Evolutionary conservation across 2,329 filamentous ascomycete species (phyloP).

Genomic region (Cercospora zeina): DNA sequence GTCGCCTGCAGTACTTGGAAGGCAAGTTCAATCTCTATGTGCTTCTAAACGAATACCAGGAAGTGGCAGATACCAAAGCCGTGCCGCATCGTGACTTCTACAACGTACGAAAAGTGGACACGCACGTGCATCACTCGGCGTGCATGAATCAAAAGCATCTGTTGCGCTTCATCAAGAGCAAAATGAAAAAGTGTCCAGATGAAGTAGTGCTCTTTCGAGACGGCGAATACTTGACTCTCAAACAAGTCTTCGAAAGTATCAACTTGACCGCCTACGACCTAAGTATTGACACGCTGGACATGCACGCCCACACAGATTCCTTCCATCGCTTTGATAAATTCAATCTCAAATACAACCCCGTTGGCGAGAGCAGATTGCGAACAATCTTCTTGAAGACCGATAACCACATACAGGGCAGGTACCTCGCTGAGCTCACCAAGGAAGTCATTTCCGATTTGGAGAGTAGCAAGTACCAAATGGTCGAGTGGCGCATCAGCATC

Average conservation of each 20-base stretch:
- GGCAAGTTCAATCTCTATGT: conserved; percentile 95
- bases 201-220: conserved; percentile 92
- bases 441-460: conserved; percentile 97
- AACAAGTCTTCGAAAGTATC: conserved; percentile 95
- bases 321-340: conserved; percentile 99
- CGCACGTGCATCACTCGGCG: conserved; percentile 97
- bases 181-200: conserved; percentile 97
- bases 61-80: conserved; percentile 95
- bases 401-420: conserved; percentile 93
- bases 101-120: conserved; percentile 97
- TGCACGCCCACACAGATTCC: conserved; percentile 97
- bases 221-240: conserved; percentile 84
- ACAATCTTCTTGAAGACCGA: conserved; percentile 99
- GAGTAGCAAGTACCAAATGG: conserved; percentile 99
- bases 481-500: conserved; percentile 97
- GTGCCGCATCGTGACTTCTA: conserved; percentile 98
- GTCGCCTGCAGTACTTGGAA: conserved; percentile 90
- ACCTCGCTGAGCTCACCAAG: conserved; percentile 95
- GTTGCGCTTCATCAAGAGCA: conserved; percentile 97
- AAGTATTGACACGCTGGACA: conserved; percentile 96
- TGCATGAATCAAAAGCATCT: conserved; percentile 99
- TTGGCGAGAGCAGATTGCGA: conserved; percentile 89
- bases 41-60: conserved; percentile 93
- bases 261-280: conserved; percentile 96
- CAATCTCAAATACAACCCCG: conserved; percentile 97